phyloP scores from a whole-genome alignment of 176 grass and related monocot species.

The Lolium rigidum region DNA sequence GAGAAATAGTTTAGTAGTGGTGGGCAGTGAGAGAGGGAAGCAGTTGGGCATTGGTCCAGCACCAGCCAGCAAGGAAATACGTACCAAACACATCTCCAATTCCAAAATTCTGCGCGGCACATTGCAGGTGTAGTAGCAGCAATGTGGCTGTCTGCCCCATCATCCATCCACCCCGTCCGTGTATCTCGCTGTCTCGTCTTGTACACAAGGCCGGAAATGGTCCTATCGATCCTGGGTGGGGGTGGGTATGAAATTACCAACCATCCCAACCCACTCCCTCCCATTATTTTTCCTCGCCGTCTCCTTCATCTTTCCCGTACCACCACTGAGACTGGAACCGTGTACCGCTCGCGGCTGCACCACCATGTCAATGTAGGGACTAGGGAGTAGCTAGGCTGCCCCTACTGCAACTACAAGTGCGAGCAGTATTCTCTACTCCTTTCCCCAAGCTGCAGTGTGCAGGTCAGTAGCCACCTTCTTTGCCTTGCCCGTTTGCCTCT shows the following conservation, averaged over 20 bases:
- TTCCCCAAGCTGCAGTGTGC: neutral
- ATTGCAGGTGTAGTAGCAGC: neutral
- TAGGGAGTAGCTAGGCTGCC: neutral
- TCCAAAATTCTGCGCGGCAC: too few species aligned
- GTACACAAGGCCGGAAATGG: neutral
- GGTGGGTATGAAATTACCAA: slow-evolving; percentile 42
- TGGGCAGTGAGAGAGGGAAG: neutral
- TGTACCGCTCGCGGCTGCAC: neutral
- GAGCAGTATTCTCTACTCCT: neutral
- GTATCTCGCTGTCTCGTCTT: slow-evolving; percentile 2
- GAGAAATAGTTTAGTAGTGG: too few species aligned
- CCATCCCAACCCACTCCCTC: slow-evolving; percentile 14
- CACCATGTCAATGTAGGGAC: neutral
- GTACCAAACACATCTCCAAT: too few species aligned
- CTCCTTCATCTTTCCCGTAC: neutral
- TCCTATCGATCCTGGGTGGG: neutral
- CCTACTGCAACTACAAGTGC: neutral
- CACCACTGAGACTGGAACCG: neutral
- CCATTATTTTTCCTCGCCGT: too few species aligned
- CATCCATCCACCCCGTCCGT: neutral
- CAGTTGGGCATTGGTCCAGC: slow-evolving; percentile 32
- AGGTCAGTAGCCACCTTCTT: neutral
- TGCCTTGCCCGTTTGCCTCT: neutral
- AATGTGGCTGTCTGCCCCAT: neutral
- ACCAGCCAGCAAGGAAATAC: too few species aligned